These are phyloP conservation scores for Rheum nobile DNA, from an alignment of 148 eudicot species.

Conservation along the genomic window DNA sequence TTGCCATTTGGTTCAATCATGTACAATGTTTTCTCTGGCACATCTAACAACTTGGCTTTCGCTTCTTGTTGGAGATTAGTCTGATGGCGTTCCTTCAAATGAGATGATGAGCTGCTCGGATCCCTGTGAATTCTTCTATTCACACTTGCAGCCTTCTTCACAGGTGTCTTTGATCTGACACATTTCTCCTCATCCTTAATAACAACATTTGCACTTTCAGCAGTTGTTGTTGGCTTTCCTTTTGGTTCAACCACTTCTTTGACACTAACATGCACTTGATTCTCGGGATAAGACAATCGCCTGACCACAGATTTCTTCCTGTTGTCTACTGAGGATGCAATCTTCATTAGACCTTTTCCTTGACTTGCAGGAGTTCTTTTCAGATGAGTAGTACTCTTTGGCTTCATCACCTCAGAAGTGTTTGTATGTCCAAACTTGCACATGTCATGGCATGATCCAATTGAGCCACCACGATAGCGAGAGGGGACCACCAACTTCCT, in stretches of 20 bases:
- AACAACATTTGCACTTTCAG: background rate
- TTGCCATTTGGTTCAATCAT: conserved; percentile 19
- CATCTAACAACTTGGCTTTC: conserved; percentile 15
- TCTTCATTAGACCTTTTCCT: conserved; percentile 8
- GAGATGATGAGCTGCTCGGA: conserved; percentile 20
- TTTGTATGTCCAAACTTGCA: conserved; percentile 53
- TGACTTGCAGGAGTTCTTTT: conserved; percentile 22
- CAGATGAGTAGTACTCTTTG: conserved; percentile 13
- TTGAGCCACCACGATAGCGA: conserved; percentile 45
- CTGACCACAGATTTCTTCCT: conserved; percentile 24
- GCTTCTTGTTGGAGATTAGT: conserved; percentile 12
- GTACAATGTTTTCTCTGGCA: conserved; percentile 29
- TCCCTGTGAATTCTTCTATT: conserved; percentile 27
- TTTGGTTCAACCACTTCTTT: conserved; percentile 13
- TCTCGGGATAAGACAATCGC: conserved; percentile 28
- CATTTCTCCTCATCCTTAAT: conserved; percentile 21
- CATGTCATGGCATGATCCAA: conserved; percentile 69
- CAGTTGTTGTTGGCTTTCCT: conserved; percentile 4
- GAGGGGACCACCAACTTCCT: conserved; percentile 25
- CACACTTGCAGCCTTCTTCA: conserved; percentile 28
- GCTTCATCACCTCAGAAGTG: conserved; percentile 20
- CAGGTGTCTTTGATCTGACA: conserved; percentile 15
- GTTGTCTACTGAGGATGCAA: conserved; percentile 12
- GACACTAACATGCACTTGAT: background rate
- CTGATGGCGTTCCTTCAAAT: conserved; percentile 10